phyloP scores from a whole-genome alignment of 2,329 filamentous ascomycete genomes.

The Pseudocercospora musae region DNA sequence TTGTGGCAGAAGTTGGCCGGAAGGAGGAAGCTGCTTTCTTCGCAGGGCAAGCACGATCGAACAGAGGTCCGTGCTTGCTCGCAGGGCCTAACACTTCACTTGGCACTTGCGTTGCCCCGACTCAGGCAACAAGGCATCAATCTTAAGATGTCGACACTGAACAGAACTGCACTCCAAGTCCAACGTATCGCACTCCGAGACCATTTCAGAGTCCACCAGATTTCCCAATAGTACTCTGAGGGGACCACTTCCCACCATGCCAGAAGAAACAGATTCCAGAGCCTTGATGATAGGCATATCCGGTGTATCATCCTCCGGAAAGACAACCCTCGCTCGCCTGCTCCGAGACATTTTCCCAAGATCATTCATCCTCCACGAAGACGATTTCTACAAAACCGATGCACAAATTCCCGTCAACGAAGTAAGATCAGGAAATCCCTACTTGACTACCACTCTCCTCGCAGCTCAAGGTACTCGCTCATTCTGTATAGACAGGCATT shows the following conservation, averaged over 20 bases:
- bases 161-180: too few relatives aligned
- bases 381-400: constrained; percentile 91
- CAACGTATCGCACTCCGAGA: too few relatives aligned
- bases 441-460: too few relatives aligned
- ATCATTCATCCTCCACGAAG: constrained; percentile 83
- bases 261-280: constrained; percentile 17
- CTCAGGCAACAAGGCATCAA: not conserved
- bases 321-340: constrained; percentile 86
- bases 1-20: not conserved
- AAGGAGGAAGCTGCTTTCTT: not conserved
- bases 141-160: not conserved
- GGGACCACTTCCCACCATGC: not conserved
- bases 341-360: constrained; percentile 72
- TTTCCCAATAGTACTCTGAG: not conserved
- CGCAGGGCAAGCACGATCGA: not conserved
- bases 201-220: too few relatives aligned
- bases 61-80: not conserved
- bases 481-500: constrained; percentile 45
- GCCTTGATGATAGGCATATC: constrained; percentile 74
- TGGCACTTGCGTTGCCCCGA: not conserved
- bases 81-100: not conserved
- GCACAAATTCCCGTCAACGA: constrained; percentile 55
- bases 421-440: too few relatives aligned
- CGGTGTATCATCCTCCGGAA: constrained; percentile 88
- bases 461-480: too few relatives aligned